phyloP scores from a whole-genome alignment of 2,329 filamentous ascomycete genomes.

The Aspergillus terreus region DNA sequence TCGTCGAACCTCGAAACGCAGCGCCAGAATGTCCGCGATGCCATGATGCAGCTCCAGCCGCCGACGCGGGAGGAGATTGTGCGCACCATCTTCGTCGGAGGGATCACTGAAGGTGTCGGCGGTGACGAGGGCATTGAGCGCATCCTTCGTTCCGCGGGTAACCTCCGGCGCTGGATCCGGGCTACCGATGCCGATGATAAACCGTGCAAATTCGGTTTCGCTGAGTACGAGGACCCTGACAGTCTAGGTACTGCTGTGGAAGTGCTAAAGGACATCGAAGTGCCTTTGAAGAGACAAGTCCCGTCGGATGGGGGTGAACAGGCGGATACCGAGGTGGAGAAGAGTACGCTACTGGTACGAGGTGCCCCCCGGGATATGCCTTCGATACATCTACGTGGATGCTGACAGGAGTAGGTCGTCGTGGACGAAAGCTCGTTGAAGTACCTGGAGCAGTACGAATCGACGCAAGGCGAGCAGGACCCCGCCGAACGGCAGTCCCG shows the following conservation, averaged over 20 bases:
- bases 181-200: conserved; percentile 75
- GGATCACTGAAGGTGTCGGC: conserved; percentile 73
- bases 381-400: conserved; percentile 8
- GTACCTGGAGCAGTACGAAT: conserved; percentile 79
- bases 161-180: conserved; percentile 79
- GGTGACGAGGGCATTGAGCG: conserved; percentile 76
- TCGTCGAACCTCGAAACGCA: conserved; percentile 61
- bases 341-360: conserved; percentile 63
- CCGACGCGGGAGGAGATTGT: conserved; percentile 88
- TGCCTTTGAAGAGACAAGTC: conserved; percentile 73
- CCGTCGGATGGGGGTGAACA: conserved; percentile 40
- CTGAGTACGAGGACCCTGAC: conserved; percentile 88
- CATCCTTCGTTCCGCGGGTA: conserved; percentile 72
- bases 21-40: conserved; percentile 64
- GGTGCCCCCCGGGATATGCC: not conserved
- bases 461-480: conserved; percentile 61
- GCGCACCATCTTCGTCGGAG: conserved; percentile 84
- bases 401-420: conserved; percentile 47
- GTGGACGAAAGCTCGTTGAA: conserved; percentile 79
- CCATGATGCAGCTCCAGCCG: conserved; percentile 68
- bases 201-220: conserved; percentile 86
- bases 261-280: conserved; percentile 74
- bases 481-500: conserved; percentile 61
- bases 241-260: conserved; percentile 82
- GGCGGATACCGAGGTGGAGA: conserved; percentile 56